A percentile compares a stretch with the other conserved stretches of the same genome.
These are phyloP conservation scores for Cerioporus squamosus DNA, from an alignment of 1,284 basidiomycete species.

Conservation along the genomic window DNA sequence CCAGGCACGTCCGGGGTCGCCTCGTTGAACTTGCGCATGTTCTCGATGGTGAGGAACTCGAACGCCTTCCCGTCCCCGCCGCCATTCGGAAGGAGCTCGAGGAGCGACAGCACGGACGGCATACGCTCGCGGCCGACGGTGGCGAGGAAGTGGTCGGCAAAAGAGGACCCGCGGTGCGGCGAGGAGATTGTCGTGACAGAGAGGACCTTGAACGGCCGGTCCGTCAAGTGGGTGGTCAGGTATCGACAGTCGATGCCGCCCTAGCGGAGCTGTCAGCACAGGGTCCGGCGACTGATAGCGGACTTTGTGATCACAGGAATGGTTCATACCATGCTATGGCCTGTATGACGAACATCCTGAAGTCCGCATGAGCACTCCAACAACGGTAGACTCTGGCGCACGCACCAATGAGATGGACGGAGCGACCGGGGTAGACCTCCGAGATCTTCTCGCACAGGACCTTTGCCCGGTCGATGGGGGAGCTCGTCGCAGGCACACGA, in stretches of 20 bases:
- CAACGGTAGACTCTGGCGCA: constrained; percentile 14
- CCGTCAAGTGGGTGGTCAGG: constrained; percentile 73
- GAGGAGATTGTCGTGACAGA: constrained; percentile 93
- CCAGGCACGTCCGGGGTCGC: constrained; percentile 77
- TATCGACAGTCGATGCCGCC: constrained; percentile 94
- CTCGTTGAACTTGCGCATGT: constrained; percentile 89
- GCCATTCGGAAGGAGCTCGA: constrained; percentile 84
- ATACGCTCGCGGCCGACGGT: constrained; percentile 73
- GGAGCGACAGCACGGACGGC: constrained; percentile 64
- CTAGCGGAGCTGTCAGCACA: constrained; percentile 41
- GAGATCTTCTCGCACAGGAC: constrained; percentile 85
- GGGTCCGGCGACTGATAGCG: neutral
- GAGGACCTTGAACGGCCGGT: constrained; percentile 71
- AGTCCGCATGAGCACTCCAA: constrained; percentile 36
- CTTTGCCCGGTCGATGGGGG: constrained; percentile 84
- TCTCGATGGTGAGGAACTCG: constrained; percentile 82
- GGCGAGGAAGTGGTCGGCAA: constrained; percentile 90
- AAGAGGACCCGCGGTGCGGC: constrained; percentile 91
- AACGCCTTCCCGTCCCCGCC: constrained; percentile 94
- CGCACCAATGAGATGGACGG: constrained; percentile 85
- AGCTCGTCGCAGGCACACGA: constrained; percentile 89
- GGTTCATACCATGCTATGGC: constrained; percentile 85
- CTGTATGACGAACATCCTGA: constrained; percentile 36
- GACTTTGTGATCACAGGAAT: neutral
- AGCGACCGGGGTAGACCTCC: constrained; percentile 76